Evolutionary conservation across 2,329 filamentous ascomycete genomes (phyloP).

Genomic region (Diaporthe humulicola): DNA sequence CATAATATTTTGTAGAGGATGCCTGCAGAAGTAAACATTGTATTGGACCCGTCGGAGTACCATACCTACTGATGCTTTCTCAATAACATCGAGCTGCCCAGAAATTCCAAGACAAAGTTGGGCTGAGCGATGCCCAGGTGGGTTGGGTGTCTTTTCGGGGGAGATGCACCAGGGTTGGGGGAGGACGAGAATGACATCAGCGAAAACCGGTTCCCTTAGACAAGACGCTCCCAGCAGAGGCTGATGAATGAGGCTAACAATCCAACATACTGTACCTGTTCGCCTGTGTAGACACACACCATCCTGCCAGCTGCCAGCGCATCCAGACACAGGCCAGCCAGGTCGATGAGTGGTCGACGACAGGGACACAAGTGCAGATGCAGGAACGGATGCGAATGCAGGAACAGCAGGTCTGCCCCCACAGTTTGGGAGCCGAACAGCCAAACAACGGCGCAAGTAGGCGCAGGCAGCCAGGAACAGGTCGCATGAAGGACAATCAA

Average conservation of each 20-base stretch:
- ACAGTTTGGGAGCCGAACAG: constrained; percentile 1
- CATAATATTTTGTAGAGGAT: not conserved
- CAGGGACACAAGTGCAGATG: not conserved
- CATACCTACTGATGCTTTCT: not conserved
- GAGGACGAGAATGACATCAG: not conserved
- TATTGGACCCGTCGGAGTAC: not conserved
- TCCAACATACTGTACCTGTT: not conserved
- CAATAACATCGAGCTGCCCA: not conserved
- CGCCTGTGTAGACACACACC: not conserved
- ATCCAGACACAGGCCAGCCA: not conserved
- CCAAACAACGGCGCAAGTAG: not conserved
- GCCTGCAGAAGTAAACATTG: too few species aligned
- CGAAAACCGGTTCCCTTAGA: not conserved
- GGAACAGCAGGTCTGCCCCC: constrained; percentile 13
- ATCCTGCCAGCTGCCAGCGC: not conserved
- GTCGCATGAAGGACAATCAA: constrained; percentile 14
- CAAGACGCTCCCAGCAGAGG: not conserved
- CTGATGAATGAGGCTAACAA: not conserved
- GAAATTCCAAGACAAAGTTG: not conserved
- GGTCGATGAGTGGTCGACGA: not conserved
- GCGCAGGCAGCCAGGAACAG: constrained; percentile 12
- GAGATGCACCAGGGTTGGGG: not conserved
- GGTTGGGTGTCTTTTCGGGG: too few species aligned
- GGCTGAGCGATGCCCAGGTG: too few species aligned
- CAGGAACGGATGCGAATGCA: constrained; percentile 9